These are phyloP conservation scores for Rhizopus arrhizus DNA, from an alignment of 371 early-diverging fungal genomes.

Conservation along the genomic window DNA sequence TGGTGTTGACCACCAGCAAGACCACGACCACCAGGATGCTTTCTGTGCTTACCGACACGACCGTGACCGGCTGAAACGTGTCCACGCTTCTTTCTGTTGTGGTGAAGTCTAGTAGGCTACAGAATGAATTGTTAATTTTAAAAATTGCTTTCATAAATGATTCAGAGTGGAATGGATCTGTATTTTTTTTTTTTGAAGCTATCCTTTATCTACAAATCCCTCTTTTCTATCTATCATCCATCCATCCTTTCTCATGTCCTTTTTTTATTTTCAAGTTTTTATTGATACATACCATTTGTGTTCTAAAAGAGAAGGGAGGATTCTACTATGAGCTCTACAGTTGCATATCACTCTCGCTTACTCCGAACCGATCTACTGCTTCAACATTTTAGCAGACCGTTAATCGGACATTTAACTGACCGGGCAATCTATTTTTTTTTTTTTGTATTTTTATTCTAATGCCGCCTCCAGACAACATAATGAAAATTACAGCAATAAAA, in stretches of 20 bases:
- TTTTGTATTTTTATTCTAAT: too few relatives aligned
- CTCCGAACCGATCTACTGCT: too few relatives aligned
- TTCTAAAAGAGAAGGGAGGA: constrained; percentile 7
- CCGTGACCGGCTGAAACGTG: constrained; percentile 95
- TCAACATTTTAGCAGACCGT: too few relatives aligned
- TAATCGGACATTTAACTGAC: too few relatives aligned
- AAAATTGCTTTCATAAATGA: not conserved
- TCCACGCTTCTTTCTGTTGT: constrained; percentile 90
- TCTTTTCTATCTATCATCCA: constrained; percentile 10
- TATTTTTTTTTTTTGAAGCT: not conserved
- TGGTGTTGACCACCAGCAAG: constrained; percentile 99
- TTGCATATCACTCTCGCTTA: not conserved
- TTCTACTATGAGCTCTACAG: not conserved
- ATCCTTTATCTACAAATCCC: not conserved
- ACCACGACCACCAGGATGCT: constrained; percentile 99
- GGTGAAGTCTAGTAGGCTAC: constrained; percentile 85
- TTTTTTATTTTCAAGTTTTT: constrained; percentile 5
- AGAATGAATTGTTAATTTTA: not conserved
- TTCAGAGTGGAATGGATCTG: not conserved
- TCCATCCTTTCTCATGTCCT: constrained; percentile 22
- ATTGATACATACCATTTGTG: constrained; percentile 3
- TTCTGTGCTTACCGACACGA: constrained; percentile 99
- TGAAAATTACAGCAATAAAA: too few relatives aligned
- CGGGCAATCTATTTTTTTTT: too few relatives aligned
- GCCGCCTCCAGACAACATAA: too few relatives aligned